These are phyloP conservation scores for Sherardia arvensis DNA, from an alignment of 257 asterid genomes.

Conservation along the genomic window DNA sequence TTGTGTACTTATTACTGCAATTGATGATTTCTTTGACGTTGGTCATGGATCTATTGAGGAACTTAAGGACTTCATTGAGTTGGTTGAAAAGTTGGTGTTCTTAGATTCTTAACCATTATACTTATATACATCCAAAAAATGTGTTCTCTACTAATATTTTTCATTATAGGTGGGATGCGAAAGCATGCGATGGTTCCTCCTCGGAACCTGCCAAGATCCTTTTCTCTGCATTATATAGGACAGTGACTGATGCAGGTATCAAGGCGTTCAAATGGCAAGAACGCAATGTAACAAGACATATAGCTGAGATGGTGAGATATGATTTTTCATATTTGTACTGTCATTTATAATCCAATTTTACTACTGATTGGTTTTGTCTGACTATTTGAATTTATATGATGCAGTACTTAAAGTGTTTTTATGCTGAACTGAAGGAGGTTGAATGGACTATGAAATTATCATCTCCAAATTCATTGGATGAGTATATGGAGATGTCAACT, in stretches of 20 bases:
- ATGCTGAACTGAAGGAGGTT: conserved; percentile 70
- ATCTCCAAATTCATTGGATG: conserved; percentile 44
- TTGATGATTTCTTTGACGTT: conserved; percentile 83
- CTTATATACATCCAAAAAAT: too few species aligned
- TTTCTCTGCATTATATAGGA: conserved; percentile 52
- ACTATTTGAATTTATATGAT: conserved; percentile 6
- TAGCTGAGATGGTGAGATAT: conserved; percentile 60
- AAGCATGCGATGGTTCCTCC: conserved; percentile 33
- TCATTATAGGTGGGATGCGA: conserved; percentile 67
- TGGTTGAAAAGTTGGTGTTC: conserved; percentile 29
- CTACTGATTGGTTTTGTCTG: too few species aligned
- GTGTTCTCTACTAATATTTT: not conserved
- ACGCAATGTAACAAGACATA: conserved; percentile 43
- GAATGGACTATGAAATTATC: conserved; percentile 46
- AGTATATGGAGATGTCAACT: conserved; percentile 57
- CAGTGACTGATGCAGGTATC: conserved; percentile 54
- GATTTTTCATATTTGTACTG: not conserved
- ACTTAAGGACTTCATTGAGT: conserved; percentile 48
- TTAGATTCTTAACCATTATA: not conserved
- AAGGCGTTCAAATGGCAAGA: conserved; percentile 45
- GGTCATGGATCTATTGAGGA: conserved; percentile 84
- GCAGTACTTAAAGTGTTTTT: conserved; percentile 70
- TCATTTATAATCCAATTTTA: too few species aligned
- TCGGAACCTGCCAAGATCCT: conserved; percentile 58
- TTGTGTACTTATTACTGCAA: conserved; percentile 54